Conservation (phyloP, 345 rosid species). For the Carallia brachiata region DNA sequence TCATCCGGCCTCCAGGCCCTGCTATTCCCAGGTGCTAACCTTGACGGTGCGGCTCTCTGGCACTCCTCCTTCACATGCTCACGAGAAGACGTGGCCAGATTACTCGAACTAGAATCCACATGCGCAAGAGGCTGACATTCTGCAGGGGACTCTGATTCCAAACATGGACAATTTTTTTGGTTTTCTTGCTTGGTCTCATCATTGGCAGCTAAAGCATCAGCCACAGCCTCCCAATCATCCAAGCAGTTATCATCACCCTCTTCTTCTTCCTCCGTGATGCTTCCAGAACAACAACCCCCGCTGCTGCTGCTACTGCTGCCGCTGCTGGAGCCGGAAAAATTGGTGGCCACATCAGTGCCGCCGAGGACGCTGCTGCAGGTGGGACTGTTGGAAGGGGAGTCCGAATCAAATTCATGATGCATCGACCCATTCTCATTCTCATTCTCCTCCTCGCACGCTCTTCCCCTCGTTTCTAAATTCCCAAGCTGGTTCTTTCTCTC, state of each 20-base stretch:
- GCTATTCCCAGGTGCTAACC: conserved; percentile 34
- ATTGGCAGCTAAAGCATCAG: conserved; percentile 85
- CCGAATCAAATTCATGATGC: conserved; percentile 56
- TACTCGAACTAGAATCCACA: conserved; percentile 20
- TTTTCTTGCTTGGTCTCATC: conserved; percentile 39
- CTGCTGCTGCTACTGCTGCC: conserved; percentile 63
- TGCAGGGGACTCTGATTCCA: conserved; percentile 19
- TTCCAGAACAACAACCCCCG: conserved; percentile 80
- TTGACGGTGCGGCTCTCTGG: conserved; percentile 25
- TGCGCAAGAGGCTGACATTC: conserved; percentile 24
- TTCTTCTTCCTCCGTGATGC: conserved; percentile 75
- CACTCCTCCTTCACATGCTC: conserved; percentile 31
- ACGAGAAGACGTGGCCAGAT: conserved; percentile 20
- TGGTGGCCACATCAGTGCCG: conserved; percentile 44
- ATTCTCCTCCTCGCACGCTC: conserved; percentile 32
- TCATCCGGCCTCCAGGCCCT: conserved; percentile 90
- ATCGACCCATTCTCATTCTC: conserved; percentile 30
- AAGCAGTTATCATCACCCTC: conserved; percentile 65
- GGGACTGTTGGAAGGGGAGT: conserved; percentile 60
- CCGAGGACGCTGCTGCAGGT: conserved; percentile 31
- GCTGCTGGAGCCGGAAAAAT: conserved; percentile 39
- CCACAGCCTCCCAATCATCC: conserved; percentile 97
- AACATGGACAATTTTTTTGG: conserved; percentile 26
- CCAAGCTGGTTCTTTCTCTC: conserved; percentile 37
- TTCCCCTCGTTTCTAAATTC: conserved; percentile 37